Base-by-base conservation (phyloP, 768 basidiomycete species). In the Mycena sanguinolenta region DNA sequence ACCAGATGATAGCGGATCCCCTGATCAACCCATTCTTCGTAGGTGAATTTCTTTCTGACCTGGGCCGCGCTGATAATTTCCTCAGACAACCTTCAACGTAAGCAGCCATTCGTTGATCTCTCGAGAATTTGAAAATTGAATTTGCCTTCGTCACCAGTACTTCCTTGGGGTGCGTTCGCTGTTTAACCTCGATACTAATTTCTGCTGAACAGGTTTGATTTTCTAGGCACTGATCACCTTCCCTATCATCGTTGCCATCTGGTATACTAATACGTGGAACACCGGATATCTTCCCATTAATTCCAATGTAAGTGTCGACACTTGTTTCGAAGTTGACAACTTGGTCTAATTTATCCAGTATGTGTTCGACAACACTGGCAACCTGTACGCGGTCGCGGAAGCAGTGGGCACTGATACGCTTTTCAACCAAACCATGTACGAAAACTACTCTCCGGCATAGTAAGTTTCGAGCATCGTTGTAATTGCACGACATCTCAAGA, bases 221-320 rank as follows among this genome's bases (percentile, higher is more conserved):
- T 30, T 21, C 17, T 38, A 72, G 71, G 30, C 65, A 19, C 46
- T 71, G 10, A 21, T 71, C 30, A 71, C 65, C 25, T 10, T 71
- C 9, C 70, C 70, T 9, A 54, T 71, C 0, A 67, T 71, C 21
- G 54, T 12, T 19, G 70, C 61, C 8, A 0, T 71, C 0, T 71
- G 65, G 65, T 71, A 63, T 39, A 63, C 77, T 32, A 85, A 84
- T 50, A 77, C 80, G 17, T 85, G 81, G 79, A 77, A 81, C 72
- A 78, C 77, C 5, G 73, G 72, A 17, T 84, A 82, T 67, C 71
- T 84, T 63, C 83, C 83, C 34, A 82, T 85, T 75, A 73, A 79
- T 39, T 82, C 80, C 44, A 84, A 76, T 70, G 82, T 71, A 36
- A 10, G 70, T 27, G n/a, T 32, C 7, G 5, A n/a, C n/a, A 6